A percentile compares a stretch with the other conserved stretches of the same genome.
Conservation (phyloP, 306 rosid genomes). For the Dalbergia oliveri region DNA sequence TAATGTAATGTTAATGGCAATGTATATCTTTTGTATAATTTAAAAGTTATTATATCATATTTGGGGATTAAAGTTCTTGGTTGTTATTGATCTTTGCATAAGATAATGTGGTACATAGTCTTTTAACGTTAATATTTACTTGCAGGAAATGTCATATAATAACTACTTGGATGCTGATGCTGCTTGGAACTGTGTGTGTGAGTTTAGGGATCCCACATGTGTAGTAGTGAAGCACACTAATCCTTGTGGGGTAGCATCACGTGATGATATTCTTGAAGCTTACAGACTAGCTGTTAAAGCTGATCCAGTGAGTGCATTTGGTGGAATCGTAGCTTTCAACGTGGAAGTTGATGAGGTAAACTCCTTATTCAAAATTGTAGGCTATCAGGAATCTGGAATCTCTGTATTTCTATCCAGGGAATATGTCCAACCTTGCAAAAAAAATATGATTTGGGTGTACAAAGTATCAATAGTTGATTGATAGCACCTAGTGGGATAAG, state of each 20-base stretch:
- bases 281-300: slow-evolving; percentile 90
- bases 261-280: slow-evolving; percentile 89
- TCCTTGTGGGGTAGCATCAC: slow-evolving; percentile 97
- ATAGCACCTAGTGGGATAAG: not conserved
- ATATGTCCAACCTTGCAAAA: not conserved
- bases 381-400: not conserved
- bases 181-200: slow-evolving; percentile 95
- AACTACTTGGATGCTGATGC: slow-evolving; percentile 97
- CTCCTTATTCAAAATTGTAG: slow-evolving; percentile 4
- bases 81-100: not conserved
- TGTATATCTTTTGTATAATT: slow-evolving; percentile 10
- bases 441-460: not conserved
- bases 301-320: slow-evolving; percentile 98
- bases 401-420: not conserved
- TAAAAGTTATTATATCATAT: slow-evolving; percentile 28
- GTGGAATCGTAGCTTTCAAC: slow-evolving; percentile 96
- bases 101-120: not conserved
- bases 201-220: slow-evolving; percentile 81
- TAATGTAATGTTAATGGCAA: slow-evolving; percentile 12
- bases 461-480: not conserved
- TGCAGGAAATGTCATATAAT: slow-evolving; percentile 95
- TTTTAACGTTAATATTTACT: slow-evolving; percentile 27
- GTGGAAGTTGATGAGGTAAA: slow-evolving; percentile 88
- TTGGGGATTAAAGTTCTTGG: slow-evolving; percentile 7
- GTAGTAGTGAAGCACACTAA: slow-evolving; percentile 94